phyloP scores from a whole-genome alignment of 177 flowering plant species.

The Vitis hybrid region DNA sequence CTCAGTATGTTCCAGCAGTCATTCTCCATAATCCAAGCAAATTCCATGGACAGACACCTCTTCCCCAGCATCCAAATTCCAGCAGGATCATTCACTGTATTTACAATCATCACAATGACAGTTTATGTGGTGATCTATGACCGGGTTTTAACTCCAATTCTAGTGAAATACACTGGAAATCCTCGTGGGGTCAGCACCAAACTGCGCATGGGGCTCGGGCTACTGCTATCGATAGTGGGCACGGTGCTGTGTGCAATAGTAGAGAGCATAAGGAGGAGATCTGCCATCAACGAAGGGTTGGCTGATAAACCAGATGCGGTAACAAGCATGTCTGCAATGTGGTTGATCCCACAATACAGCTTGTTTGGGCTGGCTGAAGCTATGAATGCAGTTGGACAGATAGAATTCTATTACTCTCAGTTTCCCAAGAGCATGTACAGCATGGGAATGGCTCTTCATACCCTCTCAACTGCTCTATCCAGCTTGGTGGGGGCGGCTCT shows the following conservation, averaged over 20 bases:
- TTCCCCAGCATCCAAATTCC: constrained; percentile 44
- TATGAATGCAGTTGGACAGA: constrained; percentile 59
- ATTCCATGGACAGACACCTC: constrained; percentile 50
- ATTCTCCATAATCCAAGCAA: constrained; percentile 38
- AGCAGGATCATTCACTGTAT: constrained; percentile 54
- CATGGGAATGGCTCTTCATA: constrained; percentile 47
- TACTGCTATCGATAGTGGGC: constrained; percentile 38
- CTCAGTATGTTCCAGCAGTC: background rate
- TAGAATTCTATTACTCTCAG: constrained; percentile 61
- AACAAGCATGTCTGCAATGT: constrained; percentile 45
- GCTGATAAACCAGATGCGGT: background rate
- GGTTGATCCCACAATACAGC: constrained; percentile 59
- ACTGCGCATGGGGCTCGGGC: constrained; percentile 64
- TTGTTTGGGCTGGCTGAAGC: constrained; percentile 55
- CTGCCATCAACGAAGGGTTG: constrained; percentile 16
- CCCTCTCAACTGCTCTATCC: constrained; percentile 41
- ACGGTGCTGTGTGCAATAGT: constrained; percentile 38
- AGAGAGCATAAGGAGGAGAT: constrained; percentile 36
- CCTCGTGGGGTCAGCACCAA: constrained; percentile 39
- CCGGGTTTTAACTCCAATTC: constrained; percentile 36
- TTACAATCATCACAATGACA: constrained; percentile 44
- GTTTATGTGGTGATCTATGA: constrained; percentile 50
- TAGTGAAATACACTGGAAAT: constrained; percentile 34
- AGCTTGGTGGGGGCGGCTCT: constrained; percentile 44
- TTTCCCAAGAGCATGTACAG: constrained; percentile 64